Conservation (phyloP, 257 asterid genomes). For the Plantago major region DNA sequence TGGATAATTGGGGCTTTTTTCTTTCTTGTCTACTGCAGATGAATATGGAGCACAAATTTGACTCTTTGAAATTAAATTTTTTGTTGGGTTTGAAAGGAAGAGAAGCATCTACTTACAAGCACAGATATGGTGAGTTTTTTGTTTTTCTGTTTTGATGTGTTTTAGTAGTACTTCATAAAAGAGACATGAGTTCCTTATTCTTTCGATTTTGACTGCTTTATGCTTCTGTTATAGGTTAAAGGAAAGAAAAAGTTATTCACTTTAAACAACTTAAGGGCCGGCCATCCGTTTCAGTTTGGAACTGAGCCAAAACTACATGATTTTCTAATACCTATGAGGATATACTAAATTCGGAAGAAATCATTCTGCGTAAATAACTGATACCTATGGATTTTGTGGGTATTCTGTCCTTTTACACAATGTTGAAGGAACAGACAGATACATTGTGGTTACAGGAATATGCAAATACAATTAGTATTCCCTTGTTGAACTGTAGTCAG, state of each 20-base stretch:
- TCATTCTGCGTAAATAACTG: too few relatives aligned
- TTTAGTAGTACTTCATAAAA: background rate
- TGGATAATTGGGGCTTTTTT: slow-evolving; percentile 28
- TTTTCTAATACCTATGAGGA: too few relatives aligned
- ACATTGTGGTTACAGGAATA: too few relatives aligned
- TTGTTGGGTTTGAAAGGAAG: slow-evolving; percentile 51
- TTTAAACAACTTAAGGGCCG: background rate
- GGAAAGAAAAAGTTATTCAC: background rate
- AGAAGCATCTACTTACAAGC: slow-evolving; percentile 49
- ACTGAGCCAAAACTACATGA: too few relatives aligned
- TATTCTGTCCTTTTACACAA: too few relatives aligned
- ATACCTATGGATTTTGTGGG: too few relatives aligned
- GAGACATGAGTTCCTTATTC: background rate
- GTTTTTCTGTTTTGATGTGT: background rate
- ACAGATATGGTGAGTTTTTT: slow-evolving; percentile 52
- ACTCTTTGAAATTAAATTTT: slow-evolving; percentile 40
- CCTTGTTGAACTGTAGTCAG: too few relatives aligned
- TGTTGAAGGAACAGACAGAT: too few relatives aligned
- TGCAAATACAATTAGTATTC: too few relatives aligned
- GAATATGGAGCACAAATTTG: slow-evolving; percentile 45
- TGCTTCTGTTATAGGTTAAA: too few relatives aligned
- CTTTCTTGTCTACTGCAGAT: slow-evolving; percentile 32
- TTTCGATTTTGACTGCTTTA: background rate
- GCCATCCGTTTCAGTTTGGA: too few relatives aligned
- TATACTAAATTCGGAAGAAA: too few relatives aligned